These are phyloP conservation scores for Stagonosporopsis tanaceti DNA, from an alignment of 2,329 filamentous ascomycete genomes.

Conservation along the genomic window DNA sequence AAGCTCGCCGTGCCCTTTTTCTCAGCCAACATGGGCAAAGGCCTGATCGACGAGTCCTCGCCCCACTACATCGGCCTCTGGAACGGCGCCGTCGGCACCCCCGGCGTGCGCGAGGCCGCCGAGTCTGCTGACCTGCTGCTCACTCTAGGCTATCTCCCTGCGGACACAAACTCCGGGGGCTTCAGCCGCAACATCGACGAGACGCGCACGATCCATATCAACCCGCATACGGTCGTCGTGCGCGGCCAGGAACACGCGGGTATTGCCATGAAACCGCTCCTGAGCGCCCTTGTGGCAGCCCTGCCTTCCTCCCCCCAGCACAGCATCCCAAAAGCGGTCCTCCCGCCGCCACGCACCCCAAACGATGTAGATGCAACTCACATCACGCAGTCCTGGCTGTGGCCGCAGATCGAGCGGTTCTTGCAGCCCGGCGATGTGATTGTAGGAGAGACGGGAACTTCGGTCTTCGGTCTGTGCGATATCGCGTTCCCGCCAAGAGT, in stretches of 20 bases:
- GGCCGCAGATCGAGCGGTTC: slow-evolving; percentile 52
- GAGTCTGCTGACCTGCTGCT: slow-evolving; percentile 49
- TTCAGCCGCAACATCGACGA: slow-evolving; percentile 50
- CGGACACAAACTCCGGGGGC: slow-evolving; percentile 54
- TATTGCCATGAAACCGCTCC: slow-evolving; percentile 50
- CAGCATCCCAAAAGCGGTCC: slow-evolving; percentile 31
- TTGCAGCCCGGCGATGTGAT: slow-evolving; percentile 50
- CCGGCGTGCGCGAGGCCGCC: slow-evolving; percentile 49
- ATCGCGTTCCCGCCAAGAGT: slow-evolving; percentile 38
- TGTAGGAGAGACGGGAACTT: slow-evolving; percentile 54
- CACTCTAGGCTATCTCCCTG: slow-evolving; percentile 51
- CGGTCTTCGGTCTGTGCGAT: slow-evolving; percentile 50
- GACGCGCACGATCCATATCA: slow-evolving; percentile 46
- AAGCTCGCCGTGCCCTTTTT: slow-evolving; percentile 50
- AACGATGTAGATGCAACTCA: slow-evolving; percentile 46
- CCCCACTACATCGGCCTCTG: slow-evolving; percentile 52
- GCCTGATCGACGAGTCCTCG: slow-evolving; percentile 53
- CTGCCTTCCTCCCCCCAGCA: slow-evolving; percentile 37
- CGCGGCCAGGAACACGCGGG: slow-evolving; percentile 43
- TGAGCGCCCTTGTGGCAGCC: slow-evolving; percentile 37
- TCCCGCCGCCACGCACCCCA: slow-evolving; percentile 37
- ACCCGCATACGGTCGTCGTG: slow-evolving; percentile 49
- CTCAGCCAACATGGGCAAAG: slow-evolving; percentile 54
- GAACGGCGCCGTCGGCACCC: slow-evolving; percentile 50
- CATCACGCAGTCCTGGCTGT: slow-evolving; percentile 55